Base-by-base conservation (phyloP, 331 rosid species). In the Rosa hybrid region DNA sequence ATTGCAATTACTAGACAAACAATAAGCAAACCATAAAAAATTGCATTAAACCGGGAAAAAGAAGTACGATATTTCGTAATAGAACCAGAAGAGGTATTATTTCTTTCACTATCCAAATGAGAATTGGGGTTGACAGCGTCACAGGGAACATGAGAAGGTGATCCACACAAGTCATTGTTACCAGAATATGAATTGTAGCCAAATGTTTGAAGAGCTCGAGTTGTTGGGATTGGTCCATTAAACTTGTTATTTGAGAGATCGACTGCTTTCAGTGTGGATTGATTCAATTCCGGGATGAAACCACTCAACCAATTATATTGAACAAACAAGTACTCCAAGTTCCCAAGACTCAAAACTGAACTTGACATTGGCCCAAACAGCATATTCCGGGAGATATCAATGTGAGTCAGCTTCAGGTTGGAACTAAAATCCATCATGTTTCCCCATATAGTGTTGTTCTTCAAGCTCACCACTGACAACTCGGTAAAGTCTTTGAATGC, bases 201-300 rank as follows among this genome's bases (percentile, higher is more conserved):
- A 41, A 82, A 79, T 21, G 74, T 44, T 75, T 67, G 83, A 14
- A 89, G 84, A 71, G 78, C 75, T 45, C 20, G 70, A 14, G 88
- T 90, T 78, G 5, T 38, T 46, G 87, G 83, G 56, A 91, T 84
- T n/a, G 60, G 9, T 7, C 92, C 92, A 6, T 6, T 46, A 49
- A 91, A 83, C 74, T 57, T 45, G 78, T 89, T 91, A 48, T 86
- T 75, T 18, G 94, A 89, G 78, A 89, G 82, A 27, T 88, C 80
- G 83, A 90, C 80, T 65, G 0, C 46, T 57, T 44, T 62, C 56
- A 90, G 65, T 65, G 82, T 74, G 27, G 85, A 60, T 48, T 85
- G 92, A 34, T 65, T 78, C 45, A 90, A 71, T 25, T 50, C 90
- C 12, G 92, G 91, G 27, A 88, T 83, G 0, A 68, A n/a, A 78